A percentile compares a stretch with the other conserved stretches of the same genome.
Conservation (phyloP, 2,329 filamentous ascomycete genomes). For the Coniochaeta sp. region DNA sequence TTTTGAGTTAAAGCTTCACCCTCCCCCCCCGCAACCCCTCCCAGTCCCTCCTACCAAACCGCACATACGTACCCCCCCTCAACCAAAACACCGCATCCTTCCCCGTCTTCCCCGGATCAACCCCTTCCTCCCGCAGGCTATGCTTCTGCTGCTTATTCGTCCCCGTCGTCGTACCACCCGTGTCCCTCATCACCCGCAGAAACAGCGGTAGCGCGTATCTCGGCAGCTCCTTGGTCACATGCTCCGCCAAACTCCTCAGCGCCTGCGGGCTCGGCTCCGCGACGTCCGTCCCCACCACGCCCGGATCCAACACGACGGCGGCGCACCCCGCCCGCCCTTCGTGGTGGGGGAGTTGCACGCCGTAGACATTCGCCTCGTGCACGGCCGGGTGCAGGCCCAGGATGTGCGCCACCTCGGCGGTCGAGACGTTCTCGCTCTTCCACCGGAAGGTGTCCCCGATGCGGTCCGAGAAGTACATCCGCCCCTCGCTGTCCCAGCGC, state of each 20-base stretch:
- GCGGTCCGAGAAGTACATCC: conserved; percentile 74
- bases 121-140: conserved; percentile 62
- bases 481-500: conserved; percentile 61
- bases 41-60: conserved; percentile 65
- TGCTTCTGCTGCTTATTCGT: conserved; percentile 90
- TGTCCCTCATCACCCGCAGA: conserved; percentile 56
- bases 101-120: conserved; percentile 53
- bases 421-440: conserved; percentile 81
- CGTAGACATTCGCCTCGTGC: conserved; percentile 79
- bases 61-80: conserved; percentile 56
- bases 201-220: conserved; percentile 74
- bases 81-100: conserved; percentile 57
- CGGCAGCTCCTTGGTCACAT: conserved; percentile 54
- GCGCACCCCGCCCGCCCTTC: conserved; percentile 81
- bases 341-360: conserved; percentile 70
- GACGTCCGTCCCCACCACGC: conserved; percentile 33
- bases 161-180: conserved; percentile 61
- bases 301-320: conserved; percentile 52
- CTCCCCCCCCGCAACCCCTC: conserved; percentile 55
- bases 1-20: too few relatives aligned
- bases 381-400: conserved; percentile 61
- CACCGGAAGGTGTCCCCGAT: conserved; percentile 74
- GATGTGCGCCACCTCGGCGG: conserved; percentile 71
- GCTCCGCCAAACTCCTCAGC: conserved; percentile 53
- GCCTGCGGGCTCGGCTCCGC: conserved; percentile 33